phyloP scores from a whole-genome alignment of 1,284 basidiomycete species.

The Sporisorium exsertum region DNA sequence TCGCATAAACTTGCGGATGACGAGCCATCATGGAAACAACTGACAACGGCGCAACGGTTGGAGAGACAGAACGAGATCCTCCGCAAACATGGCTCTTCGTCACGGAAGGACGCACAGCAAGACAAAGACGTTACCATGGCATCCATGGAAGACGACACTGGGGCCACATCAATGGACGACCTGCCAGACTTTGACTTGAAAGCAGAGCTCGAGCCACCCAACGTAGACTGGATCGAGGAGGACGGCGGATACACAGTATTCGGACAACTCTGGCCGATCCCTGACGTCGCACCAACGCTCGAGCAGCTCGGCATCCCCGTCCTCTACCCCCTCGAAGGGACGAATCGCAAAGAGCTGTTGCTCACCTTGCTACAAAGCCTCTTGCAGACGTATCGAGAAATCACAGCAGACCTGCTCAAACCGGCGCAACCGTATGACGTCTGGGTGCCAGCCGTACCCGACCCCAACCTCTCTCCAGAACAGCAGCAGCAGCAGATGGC shows the following conservation, averaged over 20 bases:
- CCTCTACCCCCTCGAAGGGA: conserved; percentile 43
- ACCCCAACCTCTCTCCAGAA: conserved; percentile 31
- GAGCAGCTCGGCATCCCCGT: conserved; percentile 60
- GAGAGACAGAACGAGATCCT: conserved; percentile 39
- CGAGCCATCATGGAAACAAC: conserved; percentile 36
- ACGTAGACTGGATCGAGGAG: conserved; percentile 65
- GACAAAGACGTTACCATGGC: conserved; percentile 20
- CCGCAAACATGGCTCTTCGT: not conserved
- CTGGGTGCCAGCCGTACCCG: conserved; percentile 46
- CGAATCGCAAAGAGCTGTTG: conserved; percentile 43
- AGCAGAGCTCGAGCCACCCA: conserved; percentile 51
- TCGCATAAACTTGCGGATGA: conserved; percentile 18
- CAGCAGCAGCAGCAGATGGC: conserved; percentile 40
- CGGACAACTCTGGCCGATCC: conserved; percentile 65
- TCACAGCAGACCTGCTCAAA: conserved; percentile 53
- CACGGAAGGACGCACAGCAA: not conserved
- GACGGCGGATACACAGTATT: conserved; percentile 66
- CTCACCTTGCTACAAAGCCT: conserved; percentile 67
- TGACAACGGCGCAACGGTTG: conserved; percentile 18
- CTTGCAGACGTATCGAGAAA: conserved; percentile 62
- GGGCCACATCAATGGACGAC: not conserved
- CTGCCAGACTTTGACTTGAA: conserved; percentile 58
- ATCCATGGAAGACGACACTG: not conserved
- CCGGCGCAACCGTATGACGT: conserved; percentile 63
- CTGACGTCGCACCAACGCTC: conserved; percentile 56